Conservation (phyloP, 2,329 filamentous ascomycete genomes). For the Furcasterigmium furcatum region DNA sequence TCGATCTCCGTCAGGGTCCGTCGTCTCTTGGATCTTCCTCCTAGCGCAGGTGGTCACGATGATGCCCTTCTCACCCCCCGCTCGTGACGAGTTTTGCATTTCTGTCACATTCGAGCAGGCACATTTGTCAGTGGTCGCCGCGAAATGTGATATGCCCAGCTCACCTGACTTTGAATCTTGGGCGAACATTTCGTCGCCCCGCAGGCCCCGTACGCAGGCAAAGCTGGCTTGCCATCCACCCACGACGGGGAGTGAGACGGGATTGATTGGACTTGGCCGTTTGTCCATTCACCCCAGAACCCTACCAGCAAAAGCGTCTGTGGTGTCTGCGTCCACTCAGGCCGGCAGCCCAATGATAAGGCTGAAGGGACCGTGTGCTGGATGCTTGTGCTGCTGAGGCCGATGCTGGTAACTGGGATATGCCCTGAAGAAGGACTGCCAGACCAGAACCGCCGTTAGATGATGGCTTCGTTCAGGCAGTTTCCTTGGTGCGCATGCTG, state of each 20-base stretch:
- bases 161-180: no score
- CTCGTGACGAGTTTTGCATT: background rate
- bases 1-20: background rate
- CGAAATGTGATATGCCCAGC: no score
- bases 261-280: background rate
- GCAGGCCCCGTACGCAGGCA: background rate
- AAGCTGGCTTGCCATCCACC: background rate
- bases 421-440: background rate
- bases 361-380: background rate
- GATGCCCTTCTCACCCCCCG: background rate
- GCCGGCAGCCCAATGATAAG: slow-evolving; percentile 1
- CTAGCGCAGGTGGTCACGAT: background rate
- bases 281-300: background rate
- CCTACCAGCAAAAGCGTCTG: background rate
- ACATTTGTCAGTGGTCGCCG: no score
- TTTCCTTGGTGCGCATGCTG: background rate
- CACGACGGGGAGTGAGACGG: background rate
- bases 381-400: background rate
- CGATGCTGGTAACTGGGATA: background rate
- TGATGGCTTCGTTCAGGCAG: background rate
- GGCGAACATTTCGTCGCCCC: background rate
- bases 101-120: background rate
- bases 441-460: background rate
- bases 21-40: background rate
- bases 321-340: background rate